Conservation (phyloP, 768 basidiomycete genomes). For the Amanita exitialis region DNA sequence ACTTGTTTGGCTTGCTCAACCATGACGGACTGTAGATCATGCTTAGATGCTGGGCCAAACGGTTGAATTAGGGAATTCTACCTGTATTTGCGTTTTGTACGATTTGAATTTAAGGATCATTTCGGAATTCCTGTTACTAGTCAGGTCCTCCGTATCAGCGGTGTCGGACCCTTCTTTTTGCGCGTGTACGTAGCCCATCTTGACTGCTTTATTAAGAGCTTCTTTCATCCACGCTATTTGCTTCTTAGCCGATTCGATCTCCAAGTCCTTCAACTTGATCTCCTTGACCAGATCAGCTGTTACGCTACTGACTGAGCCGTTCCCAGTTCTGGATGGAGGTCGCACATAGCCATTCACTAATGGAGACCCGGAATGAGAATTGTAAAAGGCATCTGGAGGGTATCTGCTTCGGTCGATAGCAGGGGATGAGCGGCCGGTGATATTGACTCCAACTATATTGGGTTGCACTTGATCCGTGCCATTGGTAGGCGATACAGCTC, state of each 20-base stretch:
- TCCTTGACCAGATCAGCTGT: constrained; percentile 72
- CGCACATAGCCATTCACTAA: constrained; percentile 38
- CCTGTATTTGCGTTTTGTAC: constrained; percentile 81
- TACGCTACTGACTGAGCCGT: constrained; percentile 52
- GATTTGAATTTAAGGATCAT: constrained; percentile 79
- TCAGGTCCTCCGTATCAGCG: constrained; percentile 28
- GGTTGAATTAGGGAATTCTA: constrained; percentile 23
- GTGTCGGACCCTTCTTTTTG: constrained; percentile 35
- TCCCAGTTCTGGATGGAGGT: constrained; percentile 28
- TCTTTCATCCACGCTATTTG: constrained; percentile 83
- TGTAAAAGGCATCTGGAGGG: constrained; percentile 49
- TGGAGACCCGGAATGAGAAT: constrained; percentile 30
- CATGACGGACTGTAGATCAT: constrained; percentile 45
- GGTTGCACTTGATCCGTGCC: constrained; percentile 22
- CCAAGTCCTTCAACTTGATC: constrained; percentile 72
- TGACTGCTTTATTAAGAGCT: constrained; percentile 63
- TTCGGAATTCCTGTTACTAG: constrained; percentile 45
- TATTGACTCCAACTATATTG: constrained; percentile 42
- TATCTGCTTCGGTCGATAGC: constrained; percentile 23
- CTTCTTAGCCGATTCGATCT: constrained; percentile 66
- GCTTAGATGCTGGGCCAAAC: background rate
- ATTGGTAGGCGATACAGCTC: constrained; percentile 53
- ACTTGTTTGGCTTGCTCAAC: constrained; percentile 66
- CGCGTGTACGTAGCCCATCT: constrained; percentile 66
- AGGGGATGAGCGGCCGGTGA: constrained; percentile 24